phyloP scores from a whole-genome alignment of 306 rosid species.

The Gleditsia sinensis region DNA sequence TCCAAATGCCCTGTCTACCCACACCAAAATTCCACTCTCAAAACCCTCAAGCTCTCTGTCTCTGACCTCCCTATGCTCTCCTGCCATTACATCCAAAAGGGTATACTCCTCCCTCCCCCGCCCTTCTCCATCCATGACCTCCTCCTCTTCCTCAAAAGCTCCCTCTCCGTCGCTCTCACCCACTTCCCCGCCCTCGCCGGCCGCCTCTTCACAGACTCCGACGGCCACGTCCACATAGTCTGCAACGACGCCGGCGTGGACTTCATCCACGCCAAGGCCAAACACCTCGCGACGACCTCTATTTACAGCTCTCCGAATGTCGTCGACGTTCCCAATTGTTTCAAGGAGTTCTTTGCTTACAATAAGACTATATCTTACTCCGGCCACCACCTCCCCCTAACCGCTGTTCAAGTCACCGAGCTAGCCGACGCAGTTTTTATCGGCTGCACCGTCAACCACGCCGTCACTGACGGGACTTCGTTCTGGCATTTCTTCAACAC shows the following conservation, averaged over 20 bases:
- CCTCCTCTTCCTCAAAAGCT: constrained; percentile 43
- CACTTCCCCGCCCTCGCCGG: constrained; percentile 68
- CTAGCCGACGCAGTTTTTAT: constrained; percentile 59
- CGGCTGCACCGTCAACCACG: constrained; percentile 57
- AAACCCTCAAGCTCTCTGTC: constrained; percentile 57
- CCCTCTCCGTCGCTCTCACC: constrained; percentile 48
- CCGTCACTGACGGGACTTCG: constrained; percentile 62
- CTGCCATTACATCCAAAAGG: constrained; percentile 71
- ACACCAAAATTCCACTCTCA: constrained; percentile 35
- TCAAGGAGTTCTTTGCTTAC: constrained; percentile 55
- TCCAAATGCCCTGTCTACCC: constrained; percentile 52
- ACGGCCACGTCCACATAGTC: constrained; percentile 43
- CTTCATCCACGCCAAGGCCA: constrained; percentile 57
- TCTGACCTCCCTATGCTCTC: constrained; percentile 75
- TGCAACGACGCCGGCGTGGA: constrained; percentile 61
- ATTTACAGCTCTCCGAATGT: constrained; percentile 9
- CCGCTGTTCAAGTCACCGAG: constrained; percentile 61
- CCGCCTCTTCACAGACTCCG: constrained; percentile 44
- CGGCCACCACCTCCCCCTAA: constrained; percentile 54
- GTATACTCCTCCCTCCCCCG: constrained; percentile 51
- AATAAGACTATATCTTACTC: constrained; percentile 46
- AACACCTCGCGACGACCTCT: constrained; percentile 37
- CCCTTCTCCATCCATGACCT: constrained; percentile 46
- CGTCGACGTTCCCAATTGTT: constrained; percentile 49
- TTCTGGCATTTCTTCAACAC: constrained; percentile 74